A percentile compares a stretch with the other conserved stretches of the same genome.
These are phyloP conservation scores for Entelexis paramagnoliae DNA, from an alignment of 1,139 yeast genomes.

Conservation along the genomic window DNA sequence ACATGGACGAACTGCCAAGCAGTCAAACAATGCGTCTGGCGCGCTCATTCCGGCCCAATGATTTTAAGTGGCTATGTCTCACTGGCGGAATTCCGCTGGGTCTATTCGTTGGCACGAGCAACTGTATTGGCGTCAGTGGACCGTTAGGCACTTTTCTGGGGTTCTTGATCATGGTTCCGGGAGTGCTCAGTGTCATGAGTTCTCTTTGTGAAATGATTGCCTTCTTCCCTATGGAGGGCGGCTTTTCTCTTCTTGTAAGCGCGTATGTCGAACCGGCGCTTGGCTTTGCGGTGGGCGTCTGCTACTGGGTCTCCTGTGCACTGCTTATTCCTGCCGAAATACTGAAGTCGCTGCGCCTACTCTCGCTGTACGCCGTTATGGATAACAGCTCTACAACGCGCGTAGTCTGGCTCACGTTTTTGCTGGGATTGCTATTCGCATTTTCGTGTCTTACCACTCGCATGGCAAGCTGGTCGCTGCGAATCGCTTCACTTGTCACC, in stretches of 20 bases:
- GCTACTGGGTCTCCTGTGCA: constrained; percentile 65
- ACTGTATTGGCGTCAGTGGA: constrained; percentile 67
- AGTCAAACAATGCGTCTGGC: constrained; percentile 7
- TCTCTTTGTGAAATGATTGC: constrained; percentile 85
- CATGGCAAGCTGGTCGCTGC: constrained; percentile 68
- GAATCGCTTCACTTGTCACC: constrained; percentile 39
- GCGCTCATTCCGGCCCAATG: constrained; percentile 9
- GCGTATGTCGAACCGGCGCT: constrained; percentile 78
- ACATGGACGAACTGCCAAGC: constrained; percentile 24
- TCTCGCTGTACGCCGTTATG: constrained; percentile 51
- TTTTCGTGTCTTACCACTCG: constrained; percentile 58
- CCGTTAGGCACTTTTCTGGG: constrained; percentile 74
- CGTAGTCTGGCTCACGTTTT: constrained; percentile 59
- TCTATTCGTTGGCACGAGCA: constrained; percentile 62
- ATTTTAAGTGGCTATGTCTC: constrained; percentile 29
- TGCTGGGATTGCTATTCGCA: constrained; percentile 41
- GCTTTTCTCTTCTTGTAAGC: constrained; percentile 49
- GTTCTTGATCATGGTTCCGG: constrained; percentile 52
- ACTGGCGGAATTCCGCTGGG: constrained; percentile 87
- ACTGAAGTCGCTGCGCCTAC: constrained; percentile 66
- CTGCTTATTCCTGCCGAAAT: constrained; percentile 71
- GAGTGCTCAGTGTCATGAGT: constrained; percentile 59
- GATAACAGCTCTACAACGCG: constrained; percentile 37
- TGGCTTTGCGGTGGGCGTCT: constrained; percentile 73
- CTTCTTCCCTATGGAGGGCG: constrained; percentile 69